Evolutionary conservation across 1,284 basidiomycete species (phyloP), one percentile per base, ranked within the genome.

Genomic region (Moniliella sp.): DNA sequence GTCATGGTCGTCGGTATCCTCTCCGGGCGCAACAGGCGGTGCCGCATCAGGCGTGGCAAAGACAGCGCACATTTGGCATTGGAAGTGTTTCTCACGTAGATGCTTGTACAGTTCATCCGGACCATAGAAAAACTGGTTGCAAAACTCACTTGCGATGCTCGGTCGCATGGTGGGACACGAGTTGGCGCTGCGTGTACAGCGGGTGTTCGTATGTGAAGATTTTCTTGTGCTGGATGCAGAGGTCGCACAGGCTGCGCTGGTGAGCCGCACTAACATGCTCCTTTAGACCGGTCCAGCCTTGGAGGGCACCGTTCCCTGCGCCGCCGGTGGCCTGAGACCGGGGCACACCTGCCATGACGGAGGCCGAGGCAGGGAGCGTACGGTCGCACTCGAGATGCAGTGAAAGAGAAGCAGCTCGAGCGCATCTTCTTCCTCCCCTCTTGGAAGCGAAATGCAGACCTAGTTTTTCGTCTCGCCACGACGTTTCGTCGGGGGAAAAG

Each of bases 41-140:
- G n/a, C n/a, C n/a, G n/a, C n/a, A n/a, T n/a, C n/a, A n/a, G n/a
- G n/a, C n/a, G n/a, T n/a, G n/a, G n/a, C n/a, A n/a, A n/a, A n/a
- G n/a, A n/a, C n/a, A n/a, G n/a, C n/a, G 63, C 91, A 97, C 17
- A 97, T 65, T 52, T 91, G 91, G 60, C 91, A 97, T 54, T 97
- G 86, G 59, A 97, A 88, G 64, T 97, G 88, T 29, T 66, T 67
- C 53, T 86, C 77, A 28, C 86, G 72, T 76, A 93, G 84, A 62
- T 97, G 91, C 23, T 74, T 66, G 58, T 76, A 93, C 11, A 94
- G 64, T 55, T 88, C 83, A 52, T 97, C 88, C 37, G 78, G 76
- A 16, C 75, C 67, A 60, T 88, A 93, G 68, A 78, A 88, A 45
- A 78, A 81, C 47, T 78, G 74, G 16, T 72, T 71, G 54, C 88